phyloP scores from a whole-genome alignment of 1,284 basidiomycete species.

The Athelia psychrophila region DNA sequence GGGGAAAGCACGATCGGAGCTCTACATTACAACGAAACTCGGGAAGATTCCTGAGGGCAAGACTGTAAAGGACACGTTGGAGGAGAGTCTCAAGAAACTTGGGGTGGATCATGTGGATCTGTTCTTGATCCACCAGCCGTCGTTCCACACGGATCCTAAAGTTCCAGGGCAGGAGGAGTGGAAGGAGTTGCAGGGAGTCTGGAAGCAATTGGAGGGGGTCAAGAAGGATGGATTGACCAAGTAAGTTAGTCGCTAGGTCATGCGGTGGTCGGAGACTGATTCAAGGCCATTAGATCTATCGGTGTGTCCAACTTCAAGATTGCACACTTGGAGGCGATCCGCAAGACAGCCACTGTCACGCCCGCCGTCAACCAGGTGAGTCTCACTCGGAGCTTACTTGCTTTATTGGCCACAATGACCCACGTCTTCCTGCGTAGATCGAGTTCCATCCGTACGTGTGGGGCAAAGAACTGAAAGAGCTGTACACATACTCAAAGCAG shows the following conservation, averaged over 20 bases:
- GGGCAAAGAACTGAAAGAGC: constrained; percentile 46
- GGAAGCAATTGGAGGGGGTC: constrained; percentile 72
- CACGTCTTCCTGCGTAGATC: constrained; percentile 41
- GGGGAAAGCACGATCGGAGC: constrained; percentile 29
- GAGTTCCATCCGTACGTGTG: constrained; percentile 78
- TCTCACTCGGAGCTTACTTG: too few species aligned
- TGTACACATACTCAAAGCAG: constrained; percentile 53
- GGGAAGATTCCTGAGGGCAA: too few species aligned
- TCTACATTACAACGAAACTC: too few species aligned
- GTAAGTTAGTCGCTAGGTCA: too few species aligned
- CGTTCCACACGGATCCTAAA: constrained; percentile 41
- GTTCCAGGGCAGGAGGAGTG: constrained; percentile 3
- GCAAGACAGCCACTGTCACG: too few species aligned
- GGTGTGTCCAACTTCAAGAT: constrained; percentile 81
- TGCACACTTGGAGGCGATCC: too few species aligned
- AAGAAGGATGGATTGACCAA: constrained; percentile 67
- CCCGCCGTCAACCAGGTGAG: too few species aligned
- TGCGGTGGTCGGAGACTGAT: too few species aligned
- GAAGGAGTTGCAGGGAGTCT: constrained; percentile 29
- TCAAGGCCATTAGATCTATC: constrained; percentile 42
- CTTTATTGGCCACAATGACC: too few species aligned
- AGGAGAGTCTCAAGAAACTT: constrained; percentile 57
- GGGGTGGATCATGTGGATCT: constrained; percentile 61
- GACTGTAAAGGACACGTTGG: constrained; percentile 22
- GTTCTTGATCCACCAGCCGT: constrained; percentile 73